phyloP scores from a whole-genome alignment of 163 green algal genomes.

The Chlorella variabilis region DNA sequence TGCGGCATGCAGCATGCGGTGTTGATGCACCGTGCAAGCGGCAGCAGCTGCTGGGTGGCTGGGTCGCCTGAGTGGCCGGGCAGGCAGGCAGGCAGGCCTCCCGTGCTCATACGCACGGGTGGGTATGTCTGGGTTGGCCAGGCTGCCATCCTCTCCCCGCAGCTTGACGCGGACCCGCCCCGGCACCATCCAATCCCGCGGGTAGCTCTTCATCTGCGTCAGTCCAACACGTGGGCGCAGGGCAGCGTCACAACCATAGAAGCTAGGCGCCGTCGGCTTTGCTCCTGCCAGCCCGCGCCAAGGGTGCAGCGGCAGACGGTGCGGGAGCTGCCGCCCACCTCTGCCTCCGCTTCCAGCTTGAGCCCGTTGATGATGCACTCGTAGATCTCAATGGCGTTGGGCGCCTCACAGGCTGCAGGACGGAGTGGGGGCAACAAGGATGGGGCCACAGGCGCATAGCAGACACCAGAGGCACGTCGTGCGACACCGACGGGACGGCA shows the following conservation, averaged over 20 bases:
- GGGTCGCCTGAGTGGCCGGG: too few species aligned
- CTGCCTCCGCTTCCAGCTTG: conserved; percentile 57
- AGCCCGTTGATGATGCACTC: conserved; percentile 57
- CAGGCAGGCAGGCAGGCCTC: too few species aligned
- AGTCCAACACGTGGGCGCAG: neutral
- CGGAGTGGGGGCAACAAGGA: neutral
- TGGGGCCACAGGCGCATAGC: neutral
- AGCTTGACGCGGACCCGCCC: conserved; percentile 66
- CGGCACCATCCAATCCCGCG: conserved; percentile 56
- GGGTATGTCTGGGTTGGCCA: conserved; percentile 55
- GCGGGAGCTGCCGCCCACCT: too few species aligned
- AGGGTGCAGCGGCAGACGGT: too few species aligned
- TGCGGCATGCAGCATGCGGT: too few species aligned
- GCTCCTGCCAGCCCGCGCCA: neutral
- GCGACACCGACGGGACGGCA: too few species aligned
- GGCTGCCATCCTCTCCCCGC: conserved; percentile 51
- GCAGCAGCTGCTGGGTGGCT: too few species aligned
- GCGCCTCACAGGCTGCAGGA: conserved; percentile 60
- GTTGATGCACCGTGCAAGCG: too few species aligned
- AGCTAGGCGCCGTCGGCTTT: too few species aligned
- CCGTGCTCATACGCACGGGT: conserved; percentile 60
- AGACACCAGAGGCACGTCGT: too few species aligned
- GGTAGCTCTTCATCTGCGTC: conserved; percentile 64
- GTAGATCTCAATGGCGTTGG: conserved; percentile 59
- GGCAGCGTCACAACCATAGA: neutral